Conservation (phyloP, 2,329 filamentous ascomycete genomes). For the Lachnellula arida region DNA sequence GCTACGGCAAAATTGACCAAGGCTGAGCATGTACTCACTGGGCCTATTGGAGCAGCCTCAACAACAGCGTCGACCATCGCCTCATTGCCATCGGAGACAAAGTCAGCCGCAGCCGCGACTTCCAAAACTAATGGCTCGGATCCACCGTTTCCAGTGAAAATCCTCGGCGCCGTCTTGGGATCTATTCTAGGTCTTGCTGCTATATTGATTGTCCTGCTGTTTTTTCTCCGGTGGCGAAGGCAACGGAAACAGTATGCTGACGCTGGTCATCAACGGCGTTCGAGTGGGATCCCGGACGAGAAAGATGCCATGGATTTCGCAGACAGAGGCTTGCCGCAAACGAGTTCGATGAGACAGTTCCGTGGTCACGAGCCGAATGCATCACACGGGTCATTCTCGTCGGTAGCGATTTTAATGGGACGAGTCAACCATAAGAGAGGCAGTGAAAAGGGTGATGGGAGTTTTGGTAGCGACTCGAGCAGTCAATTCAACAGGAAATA, state of each 20-base stretch:
- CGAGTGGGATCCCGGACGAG: constrained; percentile 48
- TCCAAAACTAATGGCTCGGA: constrained; percentile 33
- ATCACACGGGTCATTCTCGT: constrained; percentile 56
- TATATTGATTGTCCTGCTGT: constrained; percentile 49
- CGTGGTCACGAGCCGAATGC: constrained; percentile 47
- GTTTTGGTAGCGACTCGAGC: constrained; percentile 53
- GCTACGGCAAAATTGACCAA: constrained; percentile 41
- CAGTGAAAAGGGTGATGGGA: constrained; percentile 47
- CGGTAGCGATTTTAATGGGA: constrained; percentile 63
- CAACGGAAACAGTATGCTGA: constrained; percentile 50
- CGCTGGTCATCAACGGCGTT: constrained; percentile 40
- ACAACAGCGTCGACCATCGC: constrained; percentile 9
- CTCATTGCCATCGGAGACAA: constrained; percentile 20
- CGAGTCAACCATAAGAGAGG: constrained; percentile 46
- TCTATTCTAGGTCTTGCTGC: constrained; percentile 68
- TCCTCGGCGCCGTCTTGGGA: constrained; percentile 78
- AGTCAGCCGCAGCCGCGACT: constrained; percentile 24
- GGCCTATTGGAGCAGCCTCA: constrained; percentile 20
- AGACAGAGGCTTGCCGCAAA: constrained; percentile 38
- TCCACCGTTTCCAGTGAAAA: constrained; percentile 45
- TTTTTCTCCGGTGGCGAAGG: constrained; percentile 59
- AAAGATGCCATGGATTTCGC: constrained; percentile 50
- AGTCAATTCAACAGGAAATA: constrained; percentile 59
- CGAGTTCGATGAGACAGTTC: constrained; percentile 33
- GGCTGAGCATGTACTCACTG: constrained; percentile 1